A percentile compares a stretch with the other conserved stretches of the same genome.
phyloP scores from a whole-genome alignment of 495 filamentous ascomycete species.

The Parathielavia appendiculata region DNA sequence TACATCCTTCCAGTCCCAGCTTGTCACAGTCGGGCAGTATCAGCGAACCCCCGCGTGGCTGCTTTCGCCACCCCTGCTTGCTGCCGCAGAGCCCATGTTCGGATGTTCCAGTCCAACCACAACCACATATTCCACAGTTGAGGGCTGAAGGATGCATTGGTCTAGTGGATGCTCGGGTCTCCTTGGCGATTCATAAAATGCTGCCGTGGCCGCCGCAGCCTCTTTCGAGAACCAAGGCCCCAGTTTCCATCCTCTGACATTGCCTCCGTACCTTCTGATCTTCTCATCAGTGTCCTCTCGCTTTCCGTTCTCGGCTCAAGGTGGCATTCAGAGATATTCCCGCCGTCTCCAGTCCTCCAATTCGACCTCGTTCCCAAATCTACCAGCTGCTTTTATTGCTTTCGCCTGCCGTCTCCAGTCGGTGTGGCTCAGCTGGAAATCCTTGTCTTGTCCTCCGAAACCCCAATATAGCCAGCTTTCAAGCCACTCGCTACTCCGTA shows the following conservation, averaged over 20 bases:
- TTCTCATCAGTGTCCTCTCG: neutral
- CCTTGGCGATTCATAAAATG: conserved; percentile 14
- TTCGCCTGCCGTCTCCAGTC: conserved; percentile 5
- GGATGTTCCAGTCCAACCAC: neutral
- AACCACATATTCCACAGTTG: neutral
- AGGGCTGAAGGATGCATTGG: conserved; percentile 23
- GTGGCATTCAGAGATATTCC: neutral
- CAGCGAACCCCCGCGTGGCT: conserved; percentile 18
- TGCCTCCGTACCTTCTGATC: too few species aligned
- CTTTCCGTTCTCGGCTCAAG: neutral
- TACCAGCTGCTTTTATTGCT: neutral
- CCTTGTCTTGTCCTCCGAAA: neutral
- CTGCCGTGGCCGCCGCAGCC: neutral
- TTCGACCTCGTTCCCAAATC: neutral
- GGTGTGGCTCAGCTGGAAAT: neutral
- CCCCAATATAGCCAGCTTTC: conserved; percentile 2
- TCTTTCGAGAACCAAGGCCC: neutral
- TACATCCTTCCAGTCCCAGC: too few species aligned
- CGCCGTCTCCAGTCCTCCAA: neutral
- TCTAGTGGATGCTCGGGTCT: conserved; percentile 14
- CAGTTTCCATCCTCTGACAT: neutral
- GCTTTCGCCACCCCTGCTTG: conserved; percentile 1
- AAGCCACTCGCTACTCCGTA: conserved; percentile 9
- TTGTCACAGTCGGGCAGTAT: neutral
- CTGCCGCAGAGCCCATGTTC: conserved; percentile 12